phyloP scores from a whole-genome alignment of 1,284 basidiomycete species.

The Sanguinoderma infundibulare region DNA sequence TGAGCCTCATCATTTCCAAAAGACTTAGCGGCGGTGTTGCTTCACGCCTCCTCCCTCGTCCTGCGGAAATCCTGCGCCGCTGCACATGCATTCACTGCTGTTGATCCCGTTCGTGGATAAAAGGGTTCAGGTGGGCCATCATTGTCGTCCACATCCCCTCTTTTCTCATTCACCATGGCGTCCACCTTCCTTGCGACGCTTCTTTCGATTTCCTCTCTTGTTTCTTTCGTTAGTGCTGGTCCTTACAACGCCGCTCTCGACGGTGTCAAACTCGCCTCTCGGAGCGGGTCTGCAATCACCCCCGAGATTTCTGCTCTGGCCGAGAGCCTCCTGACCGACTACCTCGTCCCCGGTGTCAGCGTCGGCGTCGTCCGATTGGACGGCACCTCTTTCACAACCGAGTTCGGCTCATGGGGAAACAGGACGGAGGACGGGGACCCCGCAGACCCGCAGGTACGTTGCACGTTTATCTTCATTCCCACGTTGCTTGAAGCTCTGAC shows the following conservation, averaged over 20 bases:
- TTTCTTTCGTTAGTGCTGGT: not conserved
- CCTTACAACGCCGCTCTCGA: not conserved
- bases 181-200: not conserved
- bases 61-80: not conserved
- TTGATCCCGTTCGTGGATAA: not conserved
- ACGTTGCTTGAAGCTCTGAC: not conserved
- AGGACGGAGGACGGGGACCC: constrained; percentile 5
- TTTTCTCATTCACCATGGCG: not conserved
- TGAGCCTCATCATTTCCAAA: not conserved
- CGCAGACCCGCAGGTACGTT: not conserved
- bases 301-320: not conserved
- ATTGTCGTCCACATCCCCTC: not conserved
- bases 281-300: not conserved
- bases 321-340: not conserved
- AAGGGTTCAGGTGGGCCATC: not conserved
- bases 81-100: not conserved
- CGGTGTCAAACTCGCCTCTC: not conserved
- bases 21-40: not conserved
- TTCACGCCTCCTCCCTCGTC: not conserved
- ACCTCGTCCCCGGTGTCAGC: not conserved
- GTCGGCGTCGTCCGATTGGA: constrained; percentile 5
- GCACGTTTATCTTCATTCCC: not conserved
- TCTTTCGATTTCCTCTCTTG: not conserved
- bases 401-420: constrained; percentile 5
- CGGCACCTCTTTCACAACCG: not conserved